Conservation (phyloP, 2,329 filamentous ascomycete genomes). For the Aspergillus clavatus region DNA sequence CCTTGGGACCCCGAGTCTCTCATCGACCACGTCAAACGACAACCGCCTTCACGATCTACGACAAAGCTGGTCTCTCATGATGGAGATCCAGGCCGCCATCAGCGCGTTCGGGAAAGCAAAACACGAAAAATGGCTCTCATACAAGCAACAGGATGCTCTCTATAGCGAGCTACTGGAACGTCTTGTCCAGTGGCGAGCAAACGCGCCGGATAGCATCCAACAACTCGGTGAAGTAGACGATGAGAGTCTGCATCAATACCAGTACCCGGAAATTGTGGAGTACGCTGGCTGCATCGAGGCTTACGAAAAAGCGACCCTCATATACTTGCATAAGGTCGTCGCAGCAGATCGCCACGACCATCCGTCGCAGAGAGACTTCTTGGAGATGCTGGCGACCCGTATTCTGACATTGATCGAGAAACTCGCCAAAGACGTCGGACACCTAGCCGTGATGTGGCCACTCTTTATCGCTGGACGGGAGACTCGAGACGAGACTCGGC, state of each 20-base stretch:
- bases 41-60: constrained; percentile 26
- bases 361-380: constrained; percentile 20
- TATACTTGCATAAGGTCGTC: constrained; percentile 32
- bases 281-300: constrained; percentile 35
- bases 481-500: constrained; percentile 24
- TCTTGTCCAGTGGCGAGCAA: constrained; percentile 27
- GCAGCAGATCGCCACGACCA: constrained; percentile 26
- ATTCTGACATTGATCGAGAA: constrained; percentile 28
- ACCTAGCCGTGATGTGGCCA: constrained; percentile 31
- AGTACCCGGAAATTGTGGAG: constrained; percentile 29
- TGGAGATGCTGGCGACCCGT: constrained; percentile 28
- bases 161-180: constrained; percentile 27
- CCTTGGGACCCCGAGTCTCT: constrained; percentile 29
- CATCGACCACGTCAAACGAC: constrained; percentile 16
- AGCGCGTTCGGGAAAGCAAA: constrained; percentile 32
- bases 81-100: constrained; percentile 32
- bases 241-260: constrained; percentile 24
- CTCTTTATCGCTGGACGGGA: constrained; percentile 34
- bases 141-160: constrained; percentile 26
- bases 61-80: constrained; percentile 29
- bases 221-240: constrained; percentile 25
- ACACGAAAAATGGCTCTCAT: constrained; percentile 23
- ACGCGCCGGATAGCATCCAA: constrained; percentile 25
- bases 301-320: constrained; percentile 34
- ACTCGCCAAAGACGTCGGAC: constrained; percentile 31